Conservation (phyloP, 257 asterid genomes). For the Hygrophila difformis region DNA sequence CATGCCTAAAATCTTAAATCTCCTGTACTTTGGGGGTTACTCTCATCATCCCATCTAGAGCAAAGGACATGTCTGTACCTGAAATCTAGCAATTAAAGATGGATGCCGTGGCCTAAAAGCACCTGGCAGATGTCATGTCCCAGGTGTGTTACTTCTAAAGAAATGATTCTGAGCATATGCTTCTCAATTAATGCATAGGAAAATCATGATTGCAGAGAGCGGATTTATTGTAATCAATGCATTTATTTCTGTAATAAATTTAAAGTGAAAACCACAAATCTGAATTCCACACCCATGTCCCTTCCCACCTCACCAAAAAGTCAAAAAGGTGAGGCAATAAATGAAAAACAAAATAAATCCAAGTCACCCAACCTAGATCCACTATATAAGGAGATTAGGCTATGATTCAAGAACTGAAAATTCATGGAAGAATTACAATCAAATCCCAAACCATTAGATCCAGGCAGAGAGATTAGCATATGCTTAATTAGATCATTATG, state of each 20-base stretch:
- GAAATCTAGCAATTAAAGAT: neutral
- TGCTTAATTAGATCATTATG: too few relatives aligned
- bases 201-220: slow-evolving; percentile 8
- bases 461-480: neutral
- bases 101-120: neutral
- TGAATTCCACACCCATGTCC: neutral
- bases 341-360: neutral
- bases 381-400: neutral
- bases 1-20: neutral
- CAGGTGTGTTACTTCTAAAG: too few relatives aligned
- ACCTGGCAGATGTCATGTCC: neutral
- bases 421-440: neutral
- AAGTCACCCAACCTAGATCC: neutral
- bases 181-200: neutral
- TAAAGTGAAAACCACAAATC: neutral
- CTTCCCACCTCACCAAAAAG: too few relatives aligned
- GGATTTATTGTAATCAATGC: neutral
- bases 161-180: neutral
- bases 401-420: neutral
- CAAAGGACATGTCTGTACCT: neutral
- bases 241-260: neutral
- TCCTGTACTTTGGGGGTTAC: neutral
- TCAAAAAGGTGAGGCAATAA: too few relatives aligned
- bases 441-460: slow-evolving; percentile 5
- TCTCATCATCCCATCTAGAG: neutral